Evolutionary conservation across 805 yeast genomes (phyloP).

Genomic region (Pichia deserticola): DNA sequence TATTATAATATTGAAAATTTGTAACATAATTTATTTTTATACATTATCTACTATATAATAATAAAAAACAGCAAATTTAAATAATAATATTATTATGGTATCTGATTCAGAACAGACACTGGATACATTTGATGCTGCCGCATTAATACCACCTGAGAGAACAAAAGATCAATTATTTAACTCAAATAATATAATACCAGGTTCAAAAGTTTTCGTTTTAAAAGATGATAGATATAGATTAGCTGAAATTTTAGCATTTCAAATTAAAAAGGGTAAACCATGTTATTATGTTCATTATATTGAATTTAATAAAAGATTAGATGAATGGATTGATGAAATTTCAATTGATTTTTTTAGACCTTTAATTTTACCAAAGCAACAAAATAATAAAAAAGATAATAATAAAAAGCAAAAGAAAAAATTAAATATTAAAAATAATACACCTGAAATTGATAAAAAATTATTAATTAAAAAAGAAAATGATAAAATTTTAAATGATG

Average conservation of each 20-base stretch:
- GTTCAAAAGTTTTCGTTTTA: constrained; percentile 74
- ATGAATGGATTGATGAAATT: constrained; percentile 81
- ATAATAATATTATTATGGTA: constrained; percentile 13
- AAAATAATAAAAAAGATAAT: constrained; percentile 38
- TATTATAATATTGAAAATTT: too few relatives aligned
- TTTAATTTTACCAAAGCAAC: constrained; percentile 62
- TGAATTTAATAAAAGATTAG: constrained; percentile 91
- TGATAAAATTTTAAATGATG: constrained; percentile 30
- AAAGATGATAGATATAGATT: constrained; percentile 75
- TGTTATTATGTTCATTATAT: constrained; percentile 90
- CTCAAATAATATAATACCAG: constrained; percentile 51
- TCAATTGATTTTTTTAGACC: constrained; percentile 68
- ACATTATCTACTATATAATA: too few relatives aligned
- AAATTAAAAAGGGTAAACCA: constrained; percentile 64
- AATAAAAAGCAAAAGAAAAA: constrained; percentile 31
- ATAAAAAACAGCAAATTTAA: not conserved
- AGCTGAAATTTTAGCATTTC: constrained; percentile 81
- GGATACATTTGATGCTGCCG: constrained; percentile 24
- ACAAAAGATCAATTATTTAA: constrained; percentile 22
- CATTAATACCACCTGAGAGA: constrained; percentile 27
- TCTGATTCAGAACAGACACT: constrained; percentile 25
- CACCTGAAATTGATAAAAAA: constrained; percentile 11
- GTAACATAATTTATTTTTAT: too few relatives aligned
- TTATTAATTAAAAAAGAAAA: constrained; percentile 1
- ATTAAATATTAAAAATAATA: constrained; percentile 16